These are phyloP conservation scores for Ophiostoma sp. DNA, from an alignment of 2,329 filamentous ascomycete species.

Conservation along the genomic window DNA sequence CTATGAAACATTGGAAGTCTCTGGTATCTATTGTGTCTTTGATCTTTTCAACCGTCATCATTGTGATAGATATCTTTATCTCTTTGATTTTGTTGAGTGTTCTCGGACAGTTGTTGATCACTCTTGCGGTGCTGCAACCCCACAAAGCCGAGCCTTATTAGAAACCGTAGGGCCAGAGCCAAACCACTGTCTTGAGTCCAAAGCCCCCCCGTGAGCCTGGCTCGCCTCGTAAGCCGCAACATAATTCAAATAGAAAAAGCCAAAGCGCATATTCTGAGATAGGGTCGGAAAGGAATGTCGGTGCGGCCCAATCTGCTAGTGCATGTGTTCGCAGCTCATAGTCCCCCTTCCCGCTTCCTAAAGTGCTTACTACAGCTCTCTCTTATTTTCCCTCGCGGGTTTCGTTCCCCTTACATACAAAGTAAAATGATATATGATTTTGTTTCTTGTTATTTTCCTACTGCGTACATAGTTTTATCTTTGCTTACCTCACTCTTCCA, in stretches of 20 bases:
- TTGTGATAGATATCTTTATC: background rate
- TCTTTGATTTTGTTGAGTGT: background rate
- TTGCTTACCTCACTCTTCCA: too few species aligned
- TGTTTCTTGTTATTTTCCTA: background rate
- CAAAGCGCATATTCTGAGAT: constrained; percentile 7
- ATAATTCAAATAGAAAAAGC: background rate
- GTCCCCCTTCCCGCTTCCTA: background rate
- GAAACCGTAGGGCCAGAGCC: background rate
- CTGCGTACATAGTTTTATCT: background rate
- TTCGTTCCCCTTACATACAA: background rate
- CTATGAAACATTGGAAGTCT: background rate
- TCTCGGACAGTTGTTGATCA: background rate
- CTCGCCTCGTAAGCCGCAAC: too few species aligned
- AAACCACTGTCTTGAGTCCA: background rate
- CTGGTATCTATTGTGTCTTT: background rate
- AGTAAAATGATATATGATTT: background rate
- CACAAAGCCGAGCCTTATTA: background rate
- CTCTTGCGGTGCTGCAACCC: background rate
- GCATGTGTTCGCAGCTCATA: constrained; percentile 11
- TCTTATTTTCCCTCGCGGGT: background rate
- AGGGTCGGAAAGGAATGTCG: constrained; percentile 20
- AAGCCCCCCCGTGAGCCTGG: too few species aligned
- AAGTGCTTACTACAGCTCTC: background rate
- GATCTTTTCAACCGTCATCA: background rate
- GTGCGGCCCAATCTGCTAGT: constrained; percentile 26